Evolutionary conservation across 2,329 filamentous ascomycete species (phyloP).

Genomic region (Botrytis tulipae): DNA sequence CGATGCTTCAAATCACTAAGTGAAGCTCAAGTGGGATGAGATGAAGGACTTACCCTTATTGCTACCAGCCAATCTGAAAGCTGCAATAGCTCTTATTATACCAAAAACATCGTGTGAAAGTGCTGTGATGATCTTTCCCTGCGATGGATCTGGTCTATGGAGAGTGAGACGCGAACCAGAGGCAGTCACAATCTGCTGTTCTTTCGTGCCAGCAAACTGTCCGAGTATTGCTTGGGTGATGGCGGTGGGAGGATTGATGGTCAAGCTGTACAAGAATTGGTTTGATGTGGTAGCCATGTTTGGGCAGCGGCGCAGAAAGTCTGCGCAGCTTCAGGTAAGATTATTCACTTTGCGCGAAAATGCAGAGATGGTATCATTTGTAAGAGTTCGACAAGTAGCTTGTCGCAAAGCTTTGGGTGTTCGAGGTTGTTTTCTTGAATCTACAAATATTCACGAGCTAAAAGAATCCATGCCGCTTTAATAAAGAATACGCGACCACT

Average conservation of each 20-base stretch:
- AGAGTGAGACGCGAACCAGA: constrained; percentile 88
- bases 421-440: constrained; percentile 12
- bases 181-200: constrained; percentile 94
- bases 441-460: constrained; percentile 19
- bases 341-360: constrained; percentile 8
- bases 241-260: constrained; percentile 86
- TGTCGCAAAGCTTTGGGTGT: constrained; percentile 24
- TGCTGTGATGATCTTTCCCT: constrained; percentile 82
- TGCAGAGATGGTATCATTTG: constrained; percentile 26
- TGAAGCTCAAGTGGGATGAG: constrained; percentile 51
- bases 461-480: constrained; percentile 21
- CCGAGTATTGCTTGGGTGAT: constrained; percentile 89
- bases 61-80: constrained; percentile 89
- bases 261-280: constrained; percentile 98
- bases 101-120: constrained; percentile 94
- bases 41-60: constrained; percentile 78
- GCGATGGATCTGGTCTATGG: constrained; percentile 78
- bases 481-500: constrained; percentile 19
- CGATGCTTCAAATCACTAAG: constrained; percentile 70
- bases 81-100: constrained; percentile 84
- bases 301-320: constrained; percentile 33
- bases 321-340: constrained; percentile 31
- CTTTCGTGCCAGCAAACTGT: constrained; percentile 93
- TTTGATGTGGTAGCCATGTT: constrained; percentile 94
- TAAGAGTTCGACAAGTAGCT: constrained; percentile 29